Percentiles rank a stretch among this genome's conserved stretches.
Conservation (phyloP, 192 early-diverging fungal species). For the Geosiphon pyriformis region DNA sequence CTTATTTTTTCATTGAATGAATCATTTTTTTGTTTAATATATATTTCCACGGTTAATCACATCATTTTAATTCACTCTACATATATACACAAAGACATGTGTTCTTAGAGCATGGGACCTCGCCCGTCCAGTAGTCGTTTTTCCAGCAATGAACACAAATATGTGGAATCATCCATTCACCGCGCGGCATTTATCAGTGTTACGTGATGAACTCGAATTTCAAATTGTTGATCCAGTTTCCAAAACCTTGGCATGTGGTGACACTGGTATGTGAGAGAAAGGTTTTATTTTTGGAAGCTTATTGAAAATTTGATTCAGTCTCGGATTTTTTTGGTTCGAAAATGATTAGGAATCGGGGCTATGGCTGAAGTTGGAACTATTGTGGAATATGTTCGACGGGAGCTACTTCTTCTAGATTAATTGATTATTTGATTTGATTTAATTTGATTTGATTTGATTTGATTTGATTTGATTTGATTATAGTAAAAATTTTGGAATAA, state of each 20-base stretch:
- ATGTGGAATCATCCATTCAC: slow-evolving; percentile 97
- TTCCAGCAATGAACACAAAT: slow-evolving; percentile 96
- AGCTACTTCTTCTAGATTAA: too few species aligned
- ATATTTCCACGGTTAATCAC: background rate
- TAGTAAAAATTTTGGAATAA: too few species aligned
- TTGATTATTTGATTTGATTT: too few species aligned
- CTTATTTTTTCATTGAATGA: too few species aligned
- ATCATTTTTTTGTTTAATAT: background rate
- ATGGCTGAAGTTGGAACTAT: slow-evolving; percentile 81
- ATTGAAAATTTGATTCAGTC: background rate
- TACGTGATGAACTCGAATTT: slow-evolving; percentile 54
- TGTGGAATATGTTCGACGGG: slow-evolving; percentile 30
- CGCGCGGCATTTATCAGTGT: slow-evolving; percentile 52
- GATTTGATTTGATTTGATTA: too few species aligned
- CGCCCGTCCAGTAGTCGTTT: slow-evolving; percentile 64
- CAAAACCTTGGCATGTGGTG: slow-evolving; percentile 89
- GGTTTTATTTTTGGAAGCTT: background rate
- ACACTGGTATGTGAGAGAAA: slow-evolving; percentile 68
- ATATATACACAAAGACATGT: slow-evolving; percentile 60
- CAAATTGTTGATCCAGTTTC: slow-evolving; percentile 69
- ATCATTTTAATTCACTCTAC: background rate
- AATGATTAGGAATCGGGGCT: slow-evolving; percentile 62
- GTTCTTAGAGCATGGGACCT: slow-evolving; percentile 86
- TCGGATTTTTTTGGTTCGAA: background rate
- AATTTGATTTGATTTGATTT: too few species aligned